Conservation (phyloP, 192 early-diverging fungal species). For the Coemansia sp. region DNA sequence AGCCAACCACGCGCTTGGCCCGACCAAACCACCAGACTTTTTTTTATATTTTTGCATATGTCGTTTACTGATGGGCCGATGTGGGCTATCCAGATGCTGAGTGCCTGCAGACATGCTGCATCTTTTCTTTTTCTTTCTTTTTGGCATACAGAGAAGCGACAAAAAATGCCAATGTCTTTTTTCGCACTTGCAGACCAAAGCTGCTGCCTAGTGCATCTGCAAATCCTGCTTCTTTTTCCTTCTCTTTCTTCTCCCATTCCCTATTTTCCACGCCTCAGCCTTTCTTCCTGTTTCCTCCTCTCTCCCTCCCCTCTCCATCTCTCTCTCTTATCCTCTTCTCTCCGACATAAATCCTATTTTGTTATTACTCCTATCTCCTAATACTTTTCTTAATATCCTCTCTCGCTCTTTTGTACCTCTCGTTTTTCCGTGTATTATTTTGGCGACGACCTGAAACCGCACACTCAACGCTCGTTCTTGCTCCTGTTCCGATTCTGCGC, state of each 20-base stretch:
- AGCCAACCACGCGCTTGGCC: constrained; percentile 4
- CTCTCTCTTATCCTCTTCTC: neutral
- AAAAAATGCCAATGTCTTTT: neutral
- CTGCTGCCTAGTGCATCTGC: neutral
- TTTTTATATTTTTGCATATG: neutral
- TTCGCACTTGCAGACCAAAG: neutral
- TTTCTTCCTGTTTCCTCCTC: neutral
- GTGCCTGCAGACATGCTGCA: neutral
- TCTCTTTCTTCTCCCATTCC: constrained; percentile 11
- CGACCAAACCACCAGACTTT: neutral
- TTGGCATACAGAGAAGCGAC: neutral
- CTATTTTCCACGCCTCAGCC: constrained; percentile 2
- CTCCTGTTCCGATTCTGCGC: neutral
- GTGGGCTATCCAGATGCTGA: neutral
- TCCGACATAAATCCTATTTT: neutral
- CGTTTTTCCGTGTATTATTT: neutral
- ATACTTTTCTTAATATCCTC: neutral
- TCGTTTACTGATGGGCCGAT: neutral
- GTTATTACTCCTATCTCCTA: neutral
- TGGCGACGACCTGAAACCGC: no score
- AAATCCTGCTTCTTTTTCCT: neutral
- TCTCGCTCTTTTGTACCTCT: neutral
- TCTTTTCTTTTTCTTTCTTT: neutral
- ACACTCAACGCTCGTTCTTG: neutral
- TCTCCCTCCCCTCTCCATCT: neutral